A percentile compares a stretch with the other conserved stretches of the same genome.
These are phyloP conservation scores for Spathaspora sp. DNA, from an alignment of 805 yeast genomes.

Conservation along the genomic window DNA sequence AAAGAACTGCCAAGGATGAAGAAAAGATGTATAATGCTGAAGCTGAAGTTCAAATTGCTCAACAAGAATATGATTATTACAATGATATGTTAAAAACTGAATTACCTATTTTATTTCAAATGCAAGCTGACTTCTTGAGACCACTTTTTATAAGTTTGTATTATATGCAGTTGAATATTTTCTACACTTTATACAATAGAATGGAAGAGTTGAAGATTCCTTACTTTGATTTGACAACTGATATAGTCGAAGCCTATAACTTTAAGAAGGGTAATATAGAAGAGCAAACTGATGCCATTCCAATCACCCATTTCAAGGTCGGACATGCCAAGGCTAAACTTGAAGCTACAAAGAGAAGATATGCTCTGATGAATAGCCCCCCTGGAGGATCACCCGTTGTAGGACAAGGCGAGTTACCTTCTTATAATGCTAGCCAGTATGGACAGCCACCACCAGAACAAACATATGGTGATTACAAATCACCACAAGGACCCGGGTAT, in stretches of 20 bases:
- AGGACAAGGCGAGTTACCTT: constrained; percentile 25
- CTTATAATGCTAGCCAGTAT: constrained; percentile 31
- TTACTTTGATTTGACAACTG: constrained; percentile 83
- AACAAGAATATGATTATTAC: constrained; percentile 93
- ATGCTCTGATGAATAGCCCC: constrained; percentile 35
- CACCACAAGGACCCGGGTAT: constrained; percentile 20
- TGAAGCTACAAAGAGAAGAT: constrained; percentile 78
- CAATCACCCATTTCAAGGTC: constrained; percentile 85
- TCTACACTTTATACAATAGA: constrained; percentile 83
- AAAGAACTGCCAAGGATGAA: constrained; percentile 83
- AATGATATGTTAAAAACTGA: constrained; percentile 92
- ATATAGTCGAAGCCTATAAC: constrained; percentile 74
- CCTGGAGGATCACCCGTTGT: constrained; percentile 15
- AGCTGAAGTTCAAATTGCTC: constrained; percentile 85
- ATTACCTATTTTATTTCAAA: constrained; percentile 78
- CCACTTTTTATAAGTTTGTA: constrained; percentile 93
- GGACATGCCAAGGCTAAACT: constrained; percentile 84
- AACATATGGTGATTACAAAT: constrained; percentile 23
- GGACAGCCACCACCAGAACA: constrained; percentile 16
- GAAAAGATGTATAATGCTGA: constrained; percentile 86
- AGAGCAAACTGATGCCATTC: constrained; percentile 83
- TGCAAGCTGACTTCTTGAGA: constrained; percentile 88
- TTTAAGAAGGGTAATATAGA: constrained; percentile 88
- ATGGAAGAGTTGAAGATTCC: constrained; percentile 98
- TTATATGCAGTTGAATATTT: constrained; percentile 96